phyloP scores from a whole-genome alignment of 495 filamentous ascomycete species.

The Penicillium parvum region DNA sequence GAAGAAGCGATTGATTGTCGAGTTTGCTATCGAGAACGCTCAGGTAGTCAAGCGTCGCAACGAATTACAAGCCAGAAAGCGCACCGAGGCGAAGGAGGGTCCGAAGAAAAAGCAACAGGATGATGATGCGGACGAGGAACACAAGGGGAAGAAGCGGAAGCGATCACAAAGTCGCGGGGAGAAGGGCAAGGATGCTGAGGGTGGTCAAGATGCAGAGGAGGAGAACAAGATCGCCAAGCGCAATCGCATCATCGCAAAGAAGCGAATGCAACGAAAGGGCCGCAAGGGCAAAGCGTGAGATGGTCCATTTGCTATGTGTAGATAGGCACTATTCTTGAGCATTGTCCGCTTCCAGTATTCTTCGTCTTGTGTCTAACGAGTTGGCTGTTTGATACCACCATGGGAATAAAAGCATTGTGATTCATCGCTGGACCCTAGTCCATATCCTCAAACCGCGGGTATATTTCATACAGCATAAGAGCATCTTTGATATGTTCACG shows the following conservation, averaged over 20 bases:
- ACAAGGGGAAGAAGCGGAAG: conserved; percentile 40
- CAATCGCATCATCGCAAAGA: conserved; percentile 63
- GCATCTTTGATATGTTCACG: not conserved
- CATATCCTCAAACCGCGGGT: conserved; percentile 5
- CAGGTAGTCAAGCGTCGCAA: conserved; percentile 79
- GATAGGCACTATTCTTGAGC: conserved; percentile 2
- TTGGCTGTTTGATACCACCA: conserved; percentile 20
- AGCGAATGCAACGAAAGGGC: conserved; percentile 54
- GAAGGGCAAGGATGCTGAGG: conserved; percentile 18
- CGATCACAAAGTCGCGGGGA: conserved; percentile 26
- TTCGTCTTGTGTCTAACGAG: conserved; percentile 5
- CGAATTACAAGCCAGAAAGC: conserved; percentile 63
- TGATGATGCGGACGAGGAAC: conserved; percentile 8
- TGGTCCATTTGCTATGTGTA: conserved; percentile 12
- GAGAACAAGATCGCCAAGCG: conserved; percentile 56
- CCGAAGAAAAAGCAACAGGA: conserved; percentile 22
- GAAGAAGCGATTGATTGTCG: conserved; percentile 81
- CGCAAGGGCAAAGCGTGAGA: conserved; percentile 41
- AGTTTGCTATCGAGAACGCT: conserved; percentile 98
- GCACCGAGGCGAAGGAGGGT: conserved; percentile 23
- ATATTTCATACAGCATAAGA: conserved; percentile 4
- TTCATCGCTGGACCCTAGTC: not conserved
- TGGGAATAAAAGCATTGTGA: conserved; percentile 21
- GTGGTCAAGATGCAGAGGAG: conserved; percentile 29
- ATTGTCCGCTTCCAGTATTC: not conserved